phyloP scores from a whole-genome alignment of 352 stramenopile genomes.

The Pythium dissotocum region DNA sequence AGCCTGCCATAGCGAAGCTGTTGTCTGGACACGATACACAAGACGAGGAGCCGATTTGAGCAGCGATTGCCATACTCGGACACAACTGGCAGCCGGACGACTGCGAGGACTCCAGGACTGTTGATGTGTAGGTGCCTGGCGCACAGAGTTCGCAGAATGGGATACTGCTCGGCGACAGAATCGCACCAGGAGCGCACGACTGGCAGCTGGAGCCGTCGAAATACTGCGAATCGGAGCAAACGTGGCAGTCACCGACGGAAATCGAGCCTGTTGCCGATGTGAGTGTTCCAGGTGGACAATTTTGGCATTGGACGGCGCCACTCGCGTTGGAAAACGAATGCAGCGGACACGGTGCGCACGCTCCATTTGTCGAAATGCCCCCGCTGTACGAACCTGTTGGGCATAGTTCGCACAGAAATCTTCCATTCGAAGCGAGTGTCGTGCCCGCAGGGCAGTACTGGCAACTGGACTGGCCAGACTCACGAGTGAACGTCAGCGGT shows the following conservation, averaged over 20 bases:
- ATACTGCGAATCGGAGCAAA: conserved; percentile 35
- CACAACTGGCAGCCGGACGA: conserved; percentile 42
- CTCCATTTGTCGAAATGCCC: conserved; percentile 27
- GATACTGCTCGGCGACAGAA: background rate
- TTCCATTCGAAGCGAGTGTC: background rate
- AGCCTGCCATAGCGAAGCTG: conserved; percentile 52
- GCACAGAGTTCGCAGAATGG: conserved; percentile 31
- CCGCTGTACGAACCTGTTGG: conserved; percentile 39
- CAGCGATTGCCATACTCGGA: conserved; percentile 41
- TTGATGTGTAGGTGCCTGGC: conserved; percentile 43
- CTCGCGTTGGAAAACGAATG: conserved; percentile 36
- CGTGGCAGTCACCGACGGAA: conserved; percentile 32
- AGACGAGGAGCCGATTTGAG: conserved; percentile 23
- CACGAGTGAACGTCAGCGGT: conserved; percentile 37
- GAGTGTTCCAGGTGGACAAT: conserved; percentile 31
- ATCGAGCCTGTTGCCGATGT: conserved; percentile 31
- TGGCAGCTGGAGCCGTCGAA: conserved; percentile 35
- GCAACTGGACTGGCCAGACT: conserved; percentile 29
- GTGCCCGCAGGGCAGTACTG: conserved; percentile 9
- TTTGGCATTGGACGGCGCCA: background rate
- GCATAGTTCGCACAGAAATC: conserved; percentile 37
- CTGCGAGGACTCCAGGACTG: background rate
- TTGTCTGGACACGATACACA: conserved; percentile 40
- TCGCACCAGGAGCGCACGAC: conserved; percentile 7
- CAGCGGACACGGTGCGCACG: conserved; percentile 46